phyloP scores from a whole-genome alignment of 371 early-diverging fungal species.

The Apophysomyces ossiformis region DNA sequence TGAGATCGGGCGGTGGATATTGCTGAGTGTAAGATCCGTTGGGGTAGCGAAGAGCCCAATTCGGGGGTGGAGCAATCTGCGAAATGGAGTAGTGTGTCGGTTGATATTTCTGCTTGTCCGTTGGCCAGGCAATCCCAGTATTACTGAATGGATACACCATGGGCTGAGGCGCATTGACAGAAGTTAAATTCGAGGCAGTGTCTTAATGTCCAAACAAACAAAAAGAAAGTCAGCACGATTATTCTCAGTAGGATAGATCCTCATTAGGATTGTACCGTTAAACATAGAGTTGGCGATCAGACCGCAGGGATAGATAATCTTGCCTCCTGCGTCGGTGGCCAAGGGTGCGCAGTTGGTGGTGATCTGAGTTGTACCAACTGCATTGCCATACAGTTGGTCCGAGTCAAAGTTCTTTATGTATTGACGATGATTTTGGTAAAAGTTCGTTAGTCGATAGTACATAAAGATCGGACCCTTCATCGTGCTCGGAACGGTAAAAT shows the following conservation, averaged over 20 bases:
- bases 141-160: conserved; percentile 57
- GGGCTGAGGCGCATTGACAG: conserved; percentile 5
- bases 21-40: conserved; percentile 60
- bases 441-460: conserved; percentile 95
- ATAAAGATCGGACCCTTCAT: conserved; percentile 86
- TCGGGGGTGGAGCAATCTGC: conserved; percentile 75
- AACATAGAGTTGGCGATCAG: conserved; percentile 97
- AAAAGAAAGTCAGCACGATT: not conserved
- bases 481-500: conserved; percentile 70
- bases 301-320: conserved; percentile 95
- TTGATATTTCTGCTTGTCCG: conserved; percentile 76
- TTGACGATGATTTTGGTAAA: conserved; percentile 98
- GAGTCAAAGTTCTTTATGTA: conserved; percentile 93
- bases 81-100: conserved; percentile 52
- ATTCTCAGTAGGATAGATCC: not conserved
- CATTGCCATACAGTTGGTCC: conserved; percentile 80
- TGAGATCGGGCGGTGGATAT: conserved; percentile 73
- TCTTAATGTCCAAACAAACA: conserved; percentile 16
- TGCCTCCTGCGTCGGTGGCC: conserved; percentile 30
- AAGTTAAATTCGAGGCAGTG: conserved; percentile 28
- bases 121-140: conserved; percentile 87
- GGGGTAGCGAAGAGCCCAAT: conserved; percentile 70
- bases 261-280: conserved; percentile 60
- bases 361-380: conserved; percentile 15
- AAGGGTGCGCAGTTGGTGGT: conserved; percentile 64